A percentile compares a stretch with the other conserved stretches of the same genome.
Evolutionary conservation across 2,329 filamentous ascomycete genomes (phyloP).

Genomic region (Aspergillus sp.): DNA sequence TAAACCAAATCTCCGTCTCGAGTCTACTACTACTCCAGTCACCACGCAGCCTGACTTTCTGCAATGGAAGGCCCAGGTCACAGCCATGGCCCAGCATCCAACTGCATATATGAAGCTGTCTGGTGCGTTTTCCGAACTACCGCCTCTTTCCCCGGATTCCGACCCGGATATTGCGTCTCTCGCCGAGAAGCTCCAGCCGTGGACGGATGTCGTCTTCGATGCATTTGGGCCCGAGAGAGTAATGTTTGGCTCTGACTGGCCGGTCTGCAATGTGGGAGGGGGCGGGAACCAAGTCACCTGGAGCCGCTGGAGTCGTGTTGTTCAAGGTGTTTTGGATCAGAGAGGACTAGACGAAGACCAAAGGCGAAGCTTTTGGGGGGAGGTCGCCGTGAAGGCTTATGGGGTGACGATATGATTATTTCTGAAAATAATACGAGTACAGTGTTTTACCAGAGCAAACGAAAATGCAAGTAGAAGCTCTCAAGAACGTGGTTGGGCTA

Average conservation of each 20-base stretch:
- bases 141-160: slow-evolving; percentile 36
- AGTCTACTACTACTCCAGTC: slow-evolving; percentile 51
- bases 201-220: slow-evolving; percentile 70
- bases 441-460: background rate
- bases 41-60: slow-evolving; percentile 56
- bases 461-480: background rate
- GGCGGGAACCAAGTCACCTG: slow-evolving; percentile 62
- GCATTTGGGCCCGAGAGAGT: slow-evolving; percentile 70
- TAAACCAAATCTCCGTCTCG: slow-evolving; percentile 73
- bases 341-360: slow-evolving; percentile 58
- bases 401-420: slow-evolving; percentile 22
- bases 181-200: slow-evolving; percentile 65
- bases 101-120: slow-evolving; percentile 90
- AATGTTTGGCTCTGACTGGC: slow-evolving; percentile 95
- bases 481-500: background rate
- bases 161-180: slow-evolving; percentile 24
- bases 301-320: slow-evolving; percentile 71
- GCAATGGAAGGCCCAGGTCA: slow-evolving; percentile 69
- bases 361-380: slow-evolving; percentile 68
- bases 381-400: slow-evolving; percentile 72
- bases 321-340: slow-evolving; percentile 61
- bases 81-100: slow-evolving; percentile 62
- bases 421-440: background rate
- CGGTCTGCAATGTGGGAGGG: slow-evolving; percentile 74
- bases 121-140: slow-evolving; percentile 79